A percentile compares a stretch with the other conserved stretches of the same genome.
Conservation (phyloP, 176 grass and related monocot species). For the Eremochloa ophiuroides region DNA sequence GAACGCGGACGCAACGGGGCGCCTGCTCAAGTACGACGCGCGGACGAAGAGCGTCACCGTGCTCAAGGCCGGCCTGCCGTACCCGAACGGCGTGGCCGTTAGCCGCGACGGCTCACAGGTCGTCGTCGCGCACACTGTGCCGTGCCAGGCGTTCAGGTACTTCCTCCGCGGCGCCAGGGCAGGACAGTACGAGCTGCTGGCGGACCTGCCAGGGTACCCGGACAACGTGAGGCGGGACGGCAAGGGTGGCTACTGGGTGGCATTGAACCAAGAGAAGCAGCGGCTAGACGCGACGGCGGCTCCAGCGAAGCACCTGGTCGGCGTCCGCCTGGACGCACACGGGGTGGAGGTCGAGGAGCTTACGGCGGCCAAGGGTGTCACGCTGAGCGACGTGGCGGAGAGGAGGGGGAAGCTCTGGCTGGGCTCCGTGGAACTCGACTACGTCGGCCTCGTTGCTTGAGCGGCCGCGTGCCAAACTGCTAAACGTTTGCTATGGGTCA, state of each 20-base stretch:
- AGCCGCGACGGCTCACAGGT: constrained; percentile 43
- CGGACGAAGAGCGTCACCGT: too few relatives aligned
- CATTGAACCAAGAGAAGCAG: constrained; percentile 40
- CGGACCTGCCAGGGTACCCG: constrained; percentile 54
- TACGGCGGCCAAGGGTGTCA: too few relatives aligned
- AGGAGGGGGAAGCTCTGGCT: constrained; percentile 40
- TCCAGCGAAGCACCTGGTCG: constrained; percentile 21
- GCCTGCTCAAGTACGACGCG: too few relatives aligned
- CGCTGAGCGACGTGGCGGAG: constrained; percentile 54
- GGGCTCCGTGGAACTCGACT: constrained; percentile 47
- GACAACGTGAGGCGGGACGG: constrained; percentile 48
- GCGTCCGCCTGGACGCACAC: constrained; percentile 22
- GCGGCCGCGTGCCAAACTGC: neutral
- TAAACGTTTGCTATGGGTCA: neutral
- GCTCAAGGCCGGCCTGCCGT: constrained; percentile 32
- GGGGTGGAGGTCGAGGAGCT: too few relatives aligned
- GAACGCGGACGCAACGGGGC: too few relatives aligned
- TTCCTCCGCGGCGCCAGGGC: constrained; percentile 27
- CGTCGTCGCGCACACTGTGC: constrained; percentile 43
- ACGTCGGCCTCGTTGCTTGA: constrained; percentile 31
- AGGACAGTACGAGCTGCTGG: constrained; percentile 28
- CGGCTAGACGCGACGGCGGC: neutral
- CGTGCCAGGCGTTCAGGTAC: constrained; percentile 39
- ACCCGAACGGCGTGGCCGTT: constrained; percentile 53
- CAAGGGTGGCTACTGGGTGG: constrained; percentile 48